A percentile compares a stretch with the other conserved stretches of the same genome.
phyloP scores from a whole-genome alignment of 2,329 filamentous ascomycete species.

The Sporothrix sp. region DNA sequence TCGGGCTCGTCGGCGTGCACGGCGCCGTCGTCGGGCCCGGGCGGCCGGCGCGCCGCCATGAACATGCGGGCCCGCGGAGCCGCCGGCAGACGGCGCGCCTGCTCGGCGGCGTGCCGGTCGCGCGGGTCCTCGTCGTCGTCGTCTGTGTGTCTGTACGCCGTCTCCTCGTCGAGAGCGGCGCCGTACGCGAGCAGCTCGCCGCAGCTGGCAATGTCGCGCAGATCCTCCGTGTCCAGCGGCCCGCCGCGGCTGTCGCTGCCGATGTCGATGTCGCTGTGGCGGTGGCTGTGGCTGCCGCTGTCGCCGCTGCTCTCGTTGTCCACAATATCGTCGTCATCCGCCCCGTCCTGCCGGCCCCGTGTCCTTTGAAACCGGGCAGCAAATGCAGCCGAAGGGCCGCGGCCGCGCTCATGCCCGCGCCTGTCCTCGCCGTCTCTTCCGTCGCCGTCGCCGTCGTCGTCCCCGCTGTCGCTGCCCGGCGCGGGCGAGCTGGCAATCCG shows the following conservation, averaged over 20 bases:
- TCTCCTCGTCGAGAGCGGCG: neutral
- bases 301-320: neutral
- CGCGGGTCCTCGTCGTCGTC: neutral
- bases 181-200: constrained; percentile 10
- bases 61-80: constrained; percentile 8
- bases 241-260: neutral
- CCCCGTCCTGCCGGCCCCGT: neutral
- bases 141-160: neutral
- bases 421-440: neutral
- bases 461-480: neutral
- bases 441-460: neutral
- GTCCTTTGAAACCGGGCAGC: neutral
- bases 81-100: neutral
- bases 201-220: constrained; percentile 6
- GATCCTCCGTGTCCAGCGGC: constrained; percentile 1
- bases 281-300: neutral
- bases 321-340: neutral
- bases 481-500: neutral
- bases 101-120: neutral
- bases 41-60: neutral
- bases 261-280: neutral
- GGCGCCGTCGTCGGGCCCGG: neutral
- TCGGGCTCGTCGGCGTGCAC: neutral
- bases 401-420: neutral
- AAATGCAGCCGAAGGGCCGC: neutral